A percentile compares a stretch with the other conserved stretches of the same genome.
Evolutionary conservation across 2,329 filamentous ascomycete species (phyloP).

Genomic region (Penicillium sp.): DNA sequence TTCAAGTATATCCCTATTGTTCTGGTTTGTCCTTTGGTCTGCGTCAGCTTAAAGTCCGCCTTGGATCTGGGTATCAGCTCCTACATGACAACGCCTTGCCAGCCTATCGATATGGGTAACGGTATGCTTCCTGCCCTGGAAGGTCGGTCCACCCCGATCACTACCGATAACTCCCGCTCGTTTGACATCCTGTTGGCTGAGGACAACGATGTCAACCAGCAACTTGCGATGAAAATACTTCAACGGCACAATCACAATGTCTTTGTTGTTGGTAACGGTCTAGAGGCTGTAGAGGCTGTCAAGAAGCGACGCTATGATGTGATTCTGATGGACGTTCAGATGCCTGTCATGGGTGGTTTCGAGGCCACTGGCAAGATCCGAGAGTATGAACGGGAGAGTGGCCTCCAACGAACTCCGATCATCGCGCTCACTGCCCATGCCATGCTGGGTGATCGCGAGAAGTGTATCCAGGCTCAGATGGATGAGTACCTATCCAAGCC

Average conservation of each 20-base stretch:
- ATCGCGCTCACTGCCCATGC: conserved; percentile 96
- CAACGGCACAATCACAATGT: conserved; percentile 83
- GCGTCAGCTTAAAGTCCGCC: conserved; percentile 90
- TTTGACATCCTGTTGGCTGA: conserved; percentile 95
- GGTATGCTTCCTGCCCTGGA: conserved; percentile 95
- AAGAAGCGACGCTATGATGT: conserved; percentile 93
- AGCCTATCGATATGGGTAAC: conserved; percentile 91
- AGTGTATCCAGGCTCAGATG: conserved; percentile 98
- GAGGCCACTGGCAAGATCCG: conserved; percentile 96
- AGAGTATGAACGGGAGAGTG: conserved; percentile 84
- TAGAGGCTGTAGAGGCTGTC: conserved; percentile 90
- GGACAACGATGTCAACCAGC: conserved; percentile 97
- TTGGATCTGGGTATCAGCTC: conserved; percentile 96
- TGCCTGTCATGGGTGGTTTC: conserved; percentile 99
- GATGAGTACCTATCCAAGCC: conserved; percentile 98
- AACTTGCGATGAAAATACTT: conserved; percentile 92
- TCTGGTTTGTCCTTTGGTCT: conserved; percentile 82
- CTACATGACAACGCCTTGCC: conserved; percentile 97
- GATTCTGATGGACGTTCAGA: conserved; percentile 98
- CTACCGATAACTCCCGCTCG: conserved; percentile 91
- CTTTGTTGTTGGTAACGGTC: conserved; percentile 85
- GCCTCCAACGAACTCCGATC: conserved; percentile 83
- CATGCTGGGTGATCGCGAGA: conserved; percentile 97
- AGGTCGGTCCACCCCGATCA: conserved; percentile 85
- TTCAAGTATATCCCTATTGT: conserved; percentile 99